phyloP scores from a whole-genome alignment of 805 yeast species.

The Saturnispora besseyi region DNA sequence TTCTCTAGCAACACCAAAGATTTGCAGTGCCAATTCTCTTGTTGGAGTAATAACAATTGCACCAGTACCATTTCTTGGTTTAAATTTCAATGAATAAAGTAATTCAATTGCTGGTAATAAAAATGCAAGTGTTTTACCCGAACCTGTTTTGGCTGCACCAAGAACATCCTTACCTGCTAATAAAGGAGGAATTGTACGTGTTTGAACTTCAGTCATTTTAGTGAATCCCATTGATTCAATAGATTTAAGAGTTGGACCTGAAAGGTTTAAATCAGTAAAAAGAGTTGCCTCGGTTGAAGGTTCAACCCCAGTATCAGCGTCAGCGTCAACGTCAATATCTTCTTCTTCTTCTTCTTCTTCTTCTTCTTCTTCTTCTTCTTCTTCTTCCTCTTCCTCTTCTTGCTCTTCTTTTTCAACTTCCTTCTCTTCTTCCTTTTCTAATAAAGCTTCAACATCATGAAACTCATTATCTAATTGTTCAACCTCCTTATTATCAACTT shows the following conservation, averaged over 20 bases:
- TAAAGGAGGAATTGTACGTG: conserved; percentile 92
- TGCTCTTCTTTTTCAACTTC: conserved; percentile 23
- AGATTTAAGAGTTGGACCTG: conserved; percentile 76
- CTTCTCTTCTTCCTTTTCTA: conserved; percentile 21
- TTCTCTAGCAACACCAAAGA: conserved; percentile 96
- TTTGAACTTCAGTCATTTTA: conserved; percentile 89
- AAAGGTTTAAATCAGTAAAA: conserved; percentile 52
- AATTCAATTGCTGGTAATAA: conserved; percentile 92
- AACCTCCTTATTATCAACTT: conserved; percentile 21
- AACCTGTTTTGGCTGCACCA: conserved; percentile 99
- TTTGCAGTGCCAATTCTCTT: conserved; percentile 94
- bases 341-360: conserved; percentile 25
- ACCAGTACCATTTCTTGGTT: conserved; percentile 98
- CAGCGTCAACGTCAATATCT: conserved; percentile 17
- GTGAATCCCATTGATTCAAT: conserved; percentile 83
- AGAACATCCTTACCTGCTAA: conserved; percentile 94
- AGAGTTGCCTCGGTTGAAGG: conserved; percentile 17
- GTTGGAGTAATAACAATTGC: conserved; percentile 95
- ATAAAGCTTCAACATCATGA: conserved; percentile 46
- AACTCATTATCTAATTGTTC: conserved; percentile 49
- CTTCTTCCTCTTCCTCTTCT: conserved; percentile 19
- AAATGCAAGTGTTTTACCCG: conserved; percentile 96
- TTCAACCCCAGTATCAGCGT: neutral
- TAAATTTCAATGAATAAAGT: conserved; percentile 81
- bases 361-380: conserved; percentile 16